Conservation (phyloP, 176 grass and related monocot genomes). For the Avena atlantica region DNA sequence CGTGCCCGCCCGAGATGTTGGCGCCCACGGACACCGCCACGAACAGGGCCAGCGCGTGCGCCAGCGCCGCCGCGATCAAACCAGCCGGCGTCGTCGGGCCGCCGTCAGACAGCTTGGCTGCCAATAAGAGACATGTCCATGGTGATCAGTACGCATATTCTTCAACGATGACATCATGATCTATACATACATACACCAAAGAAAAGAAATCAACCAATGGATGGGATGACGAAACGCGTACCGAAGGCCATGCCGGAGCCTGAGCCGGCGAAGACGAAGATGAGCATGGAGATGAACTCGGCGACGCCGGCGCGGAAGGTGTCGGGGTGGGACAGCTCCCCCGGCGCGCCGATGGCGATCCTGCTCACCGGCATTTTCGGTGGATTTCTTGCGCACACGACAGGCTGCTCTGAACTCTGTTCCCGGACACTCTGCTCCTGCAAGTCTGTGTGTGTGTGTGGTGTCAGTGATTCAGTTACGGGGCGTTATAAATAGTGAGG, state of each 20-base stretch:
- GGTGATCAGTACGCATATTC: background rate
- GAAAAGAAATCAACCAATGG: background rate
- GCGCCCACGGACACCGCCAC: constrained; percentile 68
- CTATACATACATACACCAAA: background rate
- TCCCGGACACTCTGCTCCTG: background rate
- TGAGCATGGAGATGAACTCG: constrained; percentile 87
- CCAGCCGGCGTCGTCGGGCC: constrained; percentile 57
- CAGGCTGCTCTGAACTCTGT: background rate
- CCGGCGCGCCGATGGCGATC: constrained; percentile 63
- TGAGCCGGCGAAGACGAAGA: constrained; percentile 87
- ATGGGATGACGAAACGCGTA: background rate
- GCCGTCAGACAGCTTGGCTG: constrained; percentile 72
- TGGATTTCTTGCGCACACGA: background rate
- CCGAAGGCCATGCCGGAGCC: constrained; percentile 84
- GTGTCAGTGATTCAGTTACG: background rate
- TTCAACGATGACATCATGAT: background rate
- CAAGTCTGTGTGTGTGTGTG: background rate
- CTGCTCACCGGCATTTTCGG: constrained; percentile 65
- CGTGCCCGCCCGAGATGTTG: constrained; percentile 88
- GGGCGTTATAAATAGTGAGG: constrained; percentile 30
- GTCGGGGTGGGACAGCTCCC: constrained; percentile 56
- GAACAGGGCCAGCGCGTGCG: constrained; percentile 72
- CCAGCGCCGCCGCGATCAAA: constrained; percentile 65
- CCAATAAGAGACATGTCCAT: background rate
- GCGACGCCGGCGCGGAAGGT: constrained; percentile 66